These are phyloP conservation scores for Tilletia caries DNA, from an alignment of 1,284 basidiomycete genomes.

Conservation along the genomic window DNA sequence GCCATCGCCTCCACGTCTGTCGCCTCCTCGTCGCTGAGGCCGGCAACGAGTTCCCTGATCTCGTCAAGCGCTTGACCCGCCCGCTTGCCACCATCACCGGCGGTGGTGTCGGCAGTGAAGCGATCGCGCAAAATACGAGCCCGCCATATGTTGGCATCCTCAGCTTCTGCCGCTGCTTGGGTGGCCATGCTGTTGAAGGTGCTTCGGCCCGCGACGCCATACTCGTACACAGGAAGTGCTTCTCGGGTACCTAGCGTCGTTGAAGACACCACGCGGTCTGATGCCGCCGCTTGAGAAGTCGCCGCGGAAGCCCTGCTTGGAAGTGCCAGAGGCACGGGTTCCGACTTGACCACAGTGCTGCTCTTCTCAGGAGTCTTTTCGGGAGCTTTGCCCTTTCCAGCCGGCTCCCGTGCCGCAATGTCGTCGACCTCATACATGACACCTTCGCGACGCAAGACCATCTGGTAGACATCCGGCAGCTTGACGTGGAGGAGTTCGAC, in stretches of 20 bases:
- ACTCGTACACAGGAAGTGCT: background rate
- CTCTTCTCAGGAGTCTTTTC: slow-evolving; percentile 72
- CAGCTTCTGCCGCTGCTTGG: slow-evolving; percentile 21
- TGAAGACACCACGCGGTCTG: background rate
- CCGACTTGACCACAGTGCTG: slow-evolving; percentile 21
- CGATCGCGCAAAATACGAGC: slow-evolving; percentile 41
- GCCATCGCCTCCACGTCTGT: slow-evolving; percentile 60
- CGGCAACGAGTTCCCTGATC: slow-evolving; percentile 33
- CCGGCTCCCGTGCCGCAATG: slow-evolving; percentile 32
- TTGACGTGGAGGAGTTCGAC: slow-evolving; percentile 48
- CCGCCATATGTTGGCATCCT: slow-evolving; percentile 45
- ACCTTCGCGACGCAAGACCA: slow-evolving; percentile 45
- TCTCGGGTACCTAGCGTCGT: background rate
- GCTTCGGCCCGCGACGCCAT: background rate
- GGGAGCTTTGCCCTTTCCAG: slow-evolving; percentile 65
- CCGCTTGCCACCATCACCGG: slow-evolving; percentile 28
- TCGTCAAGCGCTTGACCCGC: slow-evolving; percentile 40
- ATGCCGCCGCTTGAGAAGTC: slow-evolving; percentile 4
- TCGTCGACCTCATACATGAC: slow-evolving; percentile 50
- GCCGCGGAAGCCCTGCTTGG: background rate
- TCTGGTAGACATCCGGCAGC: slow-evolving; percentile 41
- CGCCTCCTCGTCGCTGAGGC: slow-evolving; percentile 26
- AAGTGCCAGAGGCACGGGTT: slow-evolving; percentile 10
- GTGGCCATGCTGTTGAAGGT: slow-evolving; percentile 3
- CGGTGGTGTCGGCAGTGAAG: slow-evolving; percentile 26